Evolutionary conservation across 495 filamentous ascomycete genomes (phyloP), one percentile per base, ranked within the genome.

Genomic region (Penicillium daleae): DNA sequence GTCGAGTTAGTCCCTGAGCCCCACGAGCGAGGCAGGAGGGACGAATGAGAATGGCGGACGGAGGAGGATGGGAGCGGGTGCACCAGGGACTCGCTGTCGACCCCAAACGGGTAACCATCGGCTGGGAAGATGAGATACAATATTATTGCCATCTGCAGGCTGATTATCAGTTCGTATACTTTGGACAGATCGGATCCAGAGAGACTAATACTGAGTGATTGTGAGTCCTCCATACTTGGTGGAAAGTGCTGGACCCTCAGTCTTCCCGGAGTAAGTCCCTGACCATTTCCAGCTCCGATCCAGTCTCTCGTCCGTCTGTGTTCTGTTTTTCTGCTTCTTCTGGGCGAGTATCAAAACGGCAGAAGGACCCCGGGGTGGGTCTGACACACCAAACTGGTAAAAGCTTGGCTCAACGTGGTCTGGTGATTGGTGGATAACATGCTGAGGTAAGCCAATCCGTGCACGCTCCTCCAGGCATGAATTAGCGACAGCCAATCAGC

Each of bases 341-440:
- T n/a, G n/a, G n/a, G n/a, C n/a, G n/a, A n/a, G n/a, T n/a, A n/a
- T n/a, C n/a, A n/a, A 21, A 46, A 24, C 42, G 42, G 42, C 21
- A 10, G n/a, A n/a, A n/a, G n/a, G n/a, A n/a, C n/a, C n/a, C 24
- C 13, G 4, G 10, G 19, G 54, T 51, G 54, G 53, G 39, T 17
- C 29, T 3, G 40, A 39, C 37, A 13, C 29, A 13, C 6, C 6
- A 19, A 46, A 10, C 19, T 12, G 17, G 42, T 3, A 67, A n/a
- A 68, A 65, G 66, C 66, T 68, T 68, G 62, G 66, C 62, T 2
- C 8, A 29, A 31, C 33, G 48, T 48, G 53, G 27, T 7, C 9
- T 8, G 22, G 22, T 42, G 40, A 63, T 60, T 63, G 61, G 61
- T 35, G 33, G 9, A 37, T 33, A 56, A 0, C 24, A 24, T 17